Evolutionary conservation across 1,139 yeast genomes (phyloP), one percentile per base, ranked within the genome.

Genomic region (Hanseniaspora sp.): DNA sequence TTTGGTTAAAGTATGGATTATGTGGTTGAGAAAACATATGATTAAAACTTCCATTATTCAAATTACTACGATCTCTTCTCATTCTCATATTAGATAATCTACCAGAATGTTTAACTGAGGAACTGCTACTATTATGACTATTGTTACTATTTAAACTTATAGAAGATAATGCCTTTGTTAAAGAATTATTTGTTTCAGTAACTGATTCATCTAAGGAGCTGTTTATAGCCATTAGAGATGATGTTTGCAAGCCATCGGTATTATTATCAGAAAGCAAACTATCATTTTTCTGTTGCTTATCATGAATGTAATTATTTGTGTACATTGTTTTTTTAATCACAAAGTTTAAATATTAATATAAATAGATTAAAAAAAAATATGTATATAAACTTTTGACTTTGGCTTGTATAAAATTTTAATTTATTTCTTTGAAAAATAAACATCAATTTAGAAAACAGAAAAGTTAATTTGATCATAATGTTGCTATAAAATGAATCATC

Each of bases 301-400:
- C 54, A 23, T 51, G 54, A 23, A 51, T 51, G 15, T 15, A 51
- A 18, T 51, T 51, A 31, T 51, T 51, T 2, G 54, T 51, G 39
- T 44, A 51, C 54, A 51, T 47, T 39, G 6, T 18, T 39, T 11
- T 2, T n/a, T 2, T 5, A 37, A 37, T 15, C 13, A 13, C 11
- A 33, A 33, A 33, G 35, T 33, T 33, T 9, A 33, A 33, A 33
- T 11, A 13, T 33, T 33, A 5, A 33, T 11, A 33, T 11, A 33
- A 2, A 33, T n/a, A n/a, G n/a, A n/a, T n/a, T n/a, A 33, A 33
- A 33, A 33, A 33, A 33, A 33, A 11, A 33, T n/a, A n/a, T n/a
- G n/a, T n/a, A n/a, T n/a, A n/a, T n/a, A 33, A 11, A 33, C 35
- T 11, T 11, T 11, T 11, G 13, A 33, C 23, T 23, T 23, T 23